Percentiles rank a stretch among this genome's conserved stretches.
Evolutionary conservation across 768 basidiomycete species (phyloP).

Genomic region (Mycena venus): DNA sequence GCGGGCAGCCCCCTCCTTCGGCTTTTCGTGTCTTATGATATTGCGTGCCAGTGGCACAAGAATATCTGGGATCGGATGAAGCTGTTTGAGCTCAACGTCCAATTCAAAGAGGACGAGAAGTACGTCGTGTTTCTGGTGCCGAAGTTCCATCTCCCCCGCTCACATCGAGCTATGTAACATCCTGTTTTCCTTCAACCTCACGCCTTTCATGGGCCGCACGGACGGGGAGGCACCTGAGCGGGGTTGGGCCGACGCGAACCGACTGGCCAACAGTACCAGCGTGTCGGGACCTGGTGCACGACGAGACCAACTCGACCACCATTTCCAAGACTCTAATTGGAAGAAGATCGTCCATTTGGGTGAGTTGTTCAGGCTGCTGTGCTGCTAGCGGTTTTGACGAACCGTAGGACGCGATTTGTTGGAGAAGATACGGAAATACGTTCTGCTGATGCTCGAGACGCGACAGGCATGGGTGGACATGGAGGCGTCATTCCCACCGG

Average conservation of each 20-base stretch:
- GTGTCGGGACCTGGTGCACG: constrained; percentile 49
- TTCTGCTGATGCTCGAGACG: neutral
- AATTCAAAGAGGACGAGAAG: too few relatives aligned
- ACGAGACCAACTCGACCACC: neutral
- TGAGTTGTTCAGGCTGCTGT: too few relatives aligned
- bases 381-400: too few relatives aligned
- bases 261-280: constrained; percentile 45
- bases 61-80: too few relatives aligned
- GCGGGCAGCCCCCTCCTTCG: too few relatives aligned
- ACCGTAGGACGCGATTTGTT: neutral
- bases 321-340: constrained; percentile 15
- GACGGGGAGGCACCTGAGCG: constrained; percentile 51
- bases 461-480: neutral
- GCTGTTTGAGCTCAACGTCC: too few relatives aligned
- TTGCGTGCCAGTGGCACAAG: too few relatives aligned
- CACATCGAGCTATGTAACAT: constrained; percentile 43
- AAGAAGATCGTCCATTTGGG: constrained; percentile 5
- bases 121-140: constrained; percentile 33
- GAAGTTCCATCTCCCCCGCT: constrained; percentile 48
- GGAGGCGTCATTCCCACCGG: constrained; percentile 33
- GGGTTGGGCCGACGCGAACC: constrained; percentile 47
- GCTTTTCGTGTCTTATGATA: too few relatives aligned
- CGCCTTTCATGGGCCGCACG: constrained; percentile 36
- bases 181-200: constrained; percentile 45
- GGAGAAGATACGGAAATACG: neutral